phyloP scores from a whole-genome alignment of 495 filamentous ascomycete species.

The Penicillium cosmopolitanum region DNA sequence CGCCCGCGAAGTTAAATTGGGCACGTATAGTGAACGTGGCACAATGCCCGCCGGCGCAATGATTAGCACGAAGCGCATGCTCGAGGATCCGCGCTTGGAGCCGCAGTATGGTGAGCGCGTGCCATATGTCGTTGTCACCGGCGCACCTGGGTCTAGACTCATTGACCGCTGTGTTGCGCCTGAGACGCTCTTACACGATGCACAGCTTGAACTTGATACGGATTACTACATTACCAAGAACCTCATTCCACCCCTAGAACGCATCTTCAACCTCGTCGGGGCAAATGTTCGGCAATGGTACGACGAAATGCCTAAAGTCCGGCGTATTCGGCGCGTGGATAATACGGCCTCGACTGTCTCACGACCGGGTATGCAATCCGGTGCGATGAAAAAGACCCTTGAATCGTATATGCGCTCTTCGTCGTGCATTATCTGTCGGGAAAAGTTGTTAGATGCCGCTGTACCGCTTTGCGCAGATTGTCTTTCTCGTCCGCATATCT shows the following conservation, averaged over 20 bases:
- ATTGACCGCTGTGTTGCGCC: constrained; percentile 91
- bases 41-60: constrained; percentile 83
- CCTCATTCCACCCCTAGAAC: constrained; percentile 89
- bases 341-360: constrained; percentile 5
- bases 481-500: constrained; percentile 53
- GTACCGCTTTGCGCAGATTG: constrained; percentile 67
- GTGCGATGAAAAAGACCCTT: constrained; percentile 43
- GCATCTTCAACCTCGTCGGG: constrained; percentile 96
- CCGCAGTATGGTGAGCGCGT: constrained; percentile 96
- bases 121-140: constrained; percentile 89
- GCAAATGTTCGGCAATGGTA: constrained; percentile 93
- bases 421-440: constrained; percentile 75
- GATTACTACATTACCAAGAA: constrained; percentile 98
- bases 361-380: constrained; percentile 5
- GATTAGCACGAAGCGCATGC: constrained; percentile 83
- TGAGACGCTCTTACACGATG: constrained; percentile 75
- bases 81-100: constrained; percentile 80
- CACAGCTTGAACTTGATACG: constrained; percentile 82
- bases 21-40: constrained; percentile 81
- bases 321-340: constrained; percentile 66
- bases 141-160: constrained; percentile 81
- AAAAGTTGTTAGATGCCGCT: constrained; percentile 59
- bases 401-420: constrained; percentile 87
- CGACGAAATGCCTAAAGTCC: constrained; percentile 93
- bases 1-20: constrained; percentile 87